phyloP scores from a whole-genome alignment of 169 alveolate genomes.

The Plasmodium vivax region DNA sequence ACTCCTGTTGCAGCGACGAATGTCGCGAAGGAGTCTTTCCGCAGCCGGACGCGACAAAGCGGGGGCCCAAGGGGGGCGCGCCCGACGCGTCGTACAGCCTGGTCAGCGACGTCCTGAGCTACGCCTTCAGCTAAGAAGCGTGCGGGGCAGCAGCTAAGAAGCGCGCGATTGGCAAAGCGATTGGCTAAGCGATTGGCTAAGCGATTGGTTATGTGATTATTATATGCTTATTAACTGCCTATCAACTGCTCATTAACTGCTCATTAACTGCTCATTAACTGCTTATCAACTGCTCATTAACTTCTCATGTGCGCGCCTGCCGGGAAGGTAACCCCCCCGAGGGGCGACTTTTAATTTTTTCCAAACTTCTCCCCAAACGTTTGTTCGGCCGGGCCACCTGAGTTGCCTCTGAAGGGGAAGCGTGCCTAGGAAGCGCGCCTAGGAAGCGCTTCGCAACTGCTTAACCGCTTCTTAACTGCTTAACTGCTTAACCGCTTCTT shows the following conservation, averaged over 20 bases:
- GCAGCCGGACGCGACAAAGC: neutral
- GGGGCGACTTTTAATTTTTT: neutral
- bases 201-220: neutral
- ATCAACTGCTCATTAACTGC: too few relatives aligned
- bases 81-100: neutral
- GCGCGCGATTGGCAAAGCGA: neutral
- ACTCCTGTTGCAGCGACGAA: slow-evolving; percentile 20
- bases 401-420: neutral
- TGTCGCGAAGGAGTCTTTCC: neutral
- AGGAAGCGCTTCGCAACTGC: too few relatives aligned
- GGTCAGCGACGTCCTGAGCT: slow-evolving; percentile 29
- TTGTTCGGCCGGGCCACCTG: neutral
- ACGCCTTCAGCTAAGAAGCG: slow-evolving; percentile 1
- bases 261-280: too few relatives aligned
- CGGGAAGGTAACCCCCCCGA: neutral
- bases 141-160: neutral
- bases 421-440: neutral
- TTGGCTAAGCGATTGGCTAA: neutral
- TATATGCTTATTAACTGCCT: too few relatives aligned
- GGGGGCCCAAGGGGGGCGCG: neutral
- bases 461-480: too few relatives aligned
- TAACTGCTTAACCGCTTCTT: too few relatives aligned
- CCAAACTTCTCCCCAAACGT: neutral
- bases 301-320: neutral
- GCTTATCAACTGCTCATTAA: too few relatives aligned